These are phyloP conservation scores for Dactylellina leptospora DNA, from an alignment of 2,329 filamentous ascomycete genomes.

Conservation along the genomic window DNA sequence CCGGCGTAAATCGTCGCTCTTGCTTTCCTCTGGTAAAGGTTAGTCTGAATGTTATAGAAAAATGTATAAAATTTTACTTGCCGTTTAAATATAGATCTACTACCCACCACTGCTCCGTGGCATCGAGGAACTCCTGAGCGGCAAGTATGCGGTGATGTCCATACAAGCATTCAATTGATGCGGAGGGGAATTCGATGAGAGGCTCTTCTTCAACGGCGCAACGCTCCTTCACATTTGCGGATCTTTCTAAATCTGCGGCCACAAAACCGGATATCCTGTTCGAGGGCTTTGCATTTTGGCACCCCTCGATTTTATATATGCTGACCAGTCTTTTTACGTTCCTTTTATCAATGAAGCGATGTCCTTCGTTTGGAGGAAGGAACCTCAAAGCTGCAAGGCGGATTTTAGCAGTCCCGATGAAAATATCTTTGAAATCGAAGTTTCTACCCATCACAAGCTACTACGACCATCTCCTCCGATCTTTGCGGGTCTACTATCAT, in stretches of 20 bases:
- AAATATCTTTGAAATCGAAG: background rate
- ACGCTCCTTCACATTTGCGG: background rate
- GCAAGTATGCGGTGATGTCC: slow-evolving; percentile 11
- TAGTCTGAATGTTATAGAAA: background rate
- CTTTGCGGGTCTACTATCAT: too few species aligned
- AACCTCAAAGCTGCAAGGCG: background rate
- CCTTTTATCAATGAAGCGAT: slow-evolving; percentile 5
- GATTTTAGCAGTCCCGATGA: slow-evolving; percentile 4
- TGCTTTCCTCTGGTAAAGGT: background rate
- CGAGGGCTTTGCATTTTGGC: background rate
- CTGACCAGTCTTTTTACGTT: slow-evolving; percentile 12
- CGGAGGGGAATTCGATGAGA: slow-evolving; percentile 1
- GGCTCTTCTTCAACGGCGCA: background rate
- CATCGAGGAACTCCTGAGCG: background rate
- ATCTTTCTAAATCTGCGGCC: background rate
- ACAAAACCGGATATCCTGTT: slow-evolving; percentile 17
- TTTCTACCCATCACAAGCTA: background rate
- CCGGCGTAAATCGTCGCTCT: background rate
- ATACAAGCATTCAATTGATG: slow-evolving; percentile 15
- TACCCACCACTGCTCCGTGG: background rate
- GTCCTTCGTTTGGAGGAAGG: background rate
- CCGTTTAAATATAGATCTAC: background rate
- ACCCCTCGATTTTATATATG: slow-evolving; percentile 12
- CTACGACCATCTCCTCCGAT: too few species aligned
- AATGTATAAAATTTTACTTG: background rate